Evolutionary conservation across 2,329 filamentous ascomycete species (phyloP).

Genomic region (Moelleriella libera): DNA sequence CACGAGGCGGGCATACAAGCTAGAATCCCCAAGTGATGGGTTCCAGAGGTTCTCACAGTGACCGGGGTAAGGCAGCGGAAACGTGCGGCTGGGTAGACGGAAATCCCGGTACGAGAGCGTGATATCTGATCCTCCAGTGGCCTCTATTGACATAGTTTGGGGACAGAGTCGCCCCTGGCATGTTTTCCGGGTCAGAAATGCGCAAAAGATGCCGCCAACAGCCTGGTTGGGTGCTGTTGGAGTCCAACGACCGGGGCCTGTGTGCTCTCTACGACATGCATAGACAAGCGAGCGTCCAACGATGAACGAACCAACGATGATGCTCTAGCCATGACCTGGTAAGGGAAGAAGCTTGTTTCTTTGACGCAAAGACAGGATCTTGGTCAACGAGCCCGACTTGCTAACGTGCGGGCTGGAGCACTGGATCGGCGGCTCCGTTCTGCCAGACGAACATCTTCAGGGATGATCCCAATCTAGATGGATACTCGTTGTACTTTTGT

Average conservation of each 20-base stretch:
- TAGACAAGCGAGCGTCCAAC: slow-evolving; percentile 2
- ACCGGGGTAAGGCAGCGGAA: neutral
- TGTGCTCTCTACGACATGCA: slow-evolving; percentile 6
- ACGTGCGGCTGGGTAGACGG: slow-evolving; percentile 10
- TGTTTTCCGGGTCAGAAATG: slow-evolving; percentile 9
- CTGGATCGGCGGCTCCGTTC: slow-evolving; percentile 6
- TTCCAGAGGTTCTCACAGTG: neutral
- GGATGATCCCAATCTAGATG: slow-evolving; percentile 4
- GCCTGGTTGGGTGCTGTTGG: slow-evolving; percentile 10
- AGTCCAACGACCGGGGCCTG: slow-evolving; percentile 3
- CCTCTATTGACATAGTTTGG: no score
- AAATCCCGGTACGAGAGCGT: slow-evolving; percentile 4
- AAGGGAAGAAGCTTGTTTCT: neutral
- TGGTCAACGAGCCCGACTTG: no score
- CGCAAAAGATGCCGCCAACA: slow-evolving; percentile 5
- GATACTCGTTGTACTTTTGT: slow-evolving; percentile 10
- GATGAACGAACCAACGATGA: neutral
- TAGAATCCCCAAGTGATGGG: neutral
- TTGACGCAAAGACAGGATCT: no score
- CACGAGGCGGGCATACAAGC: no score
- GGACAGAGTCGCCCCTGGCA: slow-evolving; percentile 6
- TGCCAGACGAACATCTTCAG: slow-evolving; percentile 10
- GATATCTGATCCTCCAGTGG: neutral
- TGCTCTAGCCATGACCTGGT: slow-evolving; percentile 4
- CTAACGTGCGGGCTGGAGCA: slow-evolving; percentile 1